These are phyloP conservation scores for Eustoma russellianum DNA, from an alignment of 257 asterid species.

Conservation along the genomic window DNA sequence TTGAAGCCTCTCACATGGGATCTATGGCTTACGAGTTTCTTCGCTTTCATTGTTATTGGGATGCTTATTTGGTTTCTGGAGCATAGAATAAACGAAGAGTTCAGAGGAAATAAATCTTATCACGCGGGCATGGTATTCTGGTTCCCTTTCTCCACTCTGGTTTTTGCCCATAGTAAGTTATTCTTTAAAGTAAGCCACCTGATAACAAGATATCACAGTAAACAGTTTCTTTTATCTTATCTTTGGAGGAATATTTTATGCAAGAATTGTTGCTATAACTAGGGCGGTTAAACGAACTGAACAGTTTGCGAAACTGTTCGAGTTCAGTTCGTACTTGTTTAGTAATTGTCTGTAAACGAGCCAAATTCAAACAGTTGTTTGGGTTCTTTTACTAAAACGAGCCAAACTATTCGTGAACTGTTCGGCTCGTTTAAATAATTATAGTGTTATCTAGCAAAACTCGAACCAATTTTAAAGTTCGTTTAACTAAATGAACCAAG, in stretches of 20 bases:
- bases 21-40: slow-evolving; percentile 23
- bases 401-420: too few relatives aligned
- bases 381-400: too few relatives aligned
- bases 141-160: slow-evolving; percentile 20
- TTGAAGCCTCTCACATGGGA: slow-evolving; percentile 24
- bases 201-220: too few relatives aligned
- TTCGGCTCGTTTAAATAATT: too few relatives aligned
- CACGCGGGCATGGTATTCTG: slow-evolving; percentile 30
- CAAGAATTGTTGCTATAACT: not conserved
- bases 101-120: slow-evolving; percentile 17
- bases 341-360: too few relatives aligned
- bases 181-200: not conserved
- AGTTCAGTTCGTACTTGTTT: too few relatives aligned
- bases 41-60: slow-evolving; percentile 17
- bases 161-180: slow-evolving; percentile 2
- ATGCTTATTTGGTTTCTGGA: slow-evolving; percentile 24
- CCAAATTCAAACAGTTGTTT: too few relatives aligned
- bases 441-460: too few relatives aligned
- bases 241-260: not conserved
- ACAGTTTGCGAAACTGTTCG: too few relatives aligned
- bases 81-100: slow-evolving; percentile 4
- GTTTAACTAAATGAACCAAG: too few relatives aligned
- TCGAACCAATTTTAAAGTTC: too few relatives aligned
- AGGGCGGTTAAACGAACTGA: too few relatives aligned
- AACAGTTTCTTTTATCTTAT: not conserved